phyloP scores from a whole-genome alignment of 2,329 filamentous ascomycete species.

The Hymenoscyphus fructigenus region DNA sequence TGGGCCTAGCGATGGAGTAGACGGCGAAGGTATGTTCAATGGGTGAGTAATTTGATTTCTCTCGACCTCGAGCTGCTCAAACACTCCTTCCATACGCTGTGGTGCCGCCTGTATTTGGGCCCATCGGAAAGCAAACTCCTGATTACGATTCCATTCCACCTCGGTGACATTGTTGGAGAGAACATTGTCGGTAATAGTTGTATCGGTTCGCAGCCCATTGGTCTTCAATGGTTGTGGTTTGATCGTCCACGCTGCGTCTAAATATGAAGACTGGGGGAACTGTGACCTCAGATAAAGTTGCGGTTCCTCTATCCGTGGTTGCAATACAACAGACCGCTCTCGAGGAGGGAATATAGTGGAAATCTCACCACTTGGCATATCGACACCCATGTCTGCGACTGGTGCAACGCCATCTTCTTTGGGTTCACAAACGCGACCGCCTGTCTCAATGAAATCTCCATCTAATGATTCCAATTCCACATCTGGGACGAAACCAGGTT shows the following conservation, averaged over 20 bases:
- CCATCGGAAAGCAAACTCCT: too few species aligned
- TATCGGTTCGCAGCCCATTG: neutral
- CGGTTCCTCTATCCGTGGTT: neutral
- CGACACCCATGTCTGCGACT: neutral
- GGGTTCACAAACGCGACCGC: neutral
- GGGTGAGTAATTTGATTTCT: too few species aligned
- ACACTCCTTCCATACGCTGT: too few species aligned
- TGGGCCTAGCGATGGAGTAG: too few species aligned
- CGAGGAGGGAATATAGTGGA: neutral
- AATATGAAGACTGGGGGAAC: neutral
- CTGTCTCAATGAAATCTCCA: neutral
- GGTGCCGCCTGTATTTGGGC: too few species aligned
- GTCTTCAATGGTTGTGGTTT: neutral
- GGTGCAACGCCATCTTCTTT: neutral
- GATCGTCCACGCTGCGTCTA: neutral
- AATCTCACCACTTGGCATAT: neutral
- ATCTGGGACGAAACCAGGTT: neutral
- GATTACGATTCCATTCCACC: too few species aligned
- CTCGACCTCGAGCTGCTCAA: too few species aligned
- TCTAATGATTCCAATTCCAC: neutral
- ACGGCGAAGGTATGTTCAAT: too few species aligned
- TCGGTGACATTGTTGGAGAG: too few species aligned
- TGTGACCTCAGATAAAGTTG: neutral
- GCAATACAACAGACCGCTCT: neutral
- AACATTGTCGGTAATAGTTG: too few species aligned